Percentiles rank a stretch among this genome's conserved stretches.
Conservation (phyloP, 1,139 yeast genomes). For the Kluyveromyces sp. region DNA sequence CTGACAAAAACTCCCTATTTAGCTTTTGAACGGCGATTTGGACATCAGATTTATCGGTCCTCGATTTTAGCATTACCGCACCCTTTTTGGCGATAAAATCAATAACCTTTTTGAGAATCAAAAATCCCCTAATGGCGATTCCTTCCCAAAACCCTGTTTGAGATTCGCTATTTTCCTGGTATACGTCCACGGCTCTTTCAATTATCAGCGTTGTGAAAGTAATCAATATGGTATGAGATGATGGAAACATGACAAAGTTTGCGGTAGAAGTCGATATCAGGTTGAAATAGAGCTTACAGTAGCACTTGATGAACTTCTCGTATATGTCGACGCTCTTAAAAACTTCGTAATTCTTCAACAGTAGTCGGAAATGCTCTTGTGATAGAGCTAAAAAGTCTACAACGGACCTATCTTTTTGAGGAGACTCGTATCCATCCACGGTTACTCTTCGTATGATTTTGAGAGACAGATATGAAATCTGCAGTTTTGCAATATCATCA, state of each 20-base stretch:
- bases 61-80: slow-evolving; percentile 54
- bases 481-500: slow-evolving; percentile 36
- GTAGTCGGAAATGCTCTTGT: slow-evolving; percentile 52
- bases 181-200: slow-evolving; percentile 54
- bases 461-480: slow-evolving; percentile 68
- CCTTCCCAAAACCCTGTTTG: slow-evolving; percentile 68
- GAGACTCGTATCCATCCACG: slow-evolving; percentile 69
- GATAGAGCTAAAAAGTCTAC: slow-evolving; percentile 53
- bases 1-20: slow-evolving; percentile 50
- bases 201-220: slow-evolving; percentile 54
- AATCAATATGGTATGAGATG: slow-evolving; percentile 52
- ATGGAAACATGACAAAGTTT: slow-evolving; percentile 62
- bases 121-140: slow-evolving; percentile 62
- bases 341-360: slow-evolving; percentile 49
- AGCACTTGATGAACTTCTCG: slow-evolving; percentile 66
- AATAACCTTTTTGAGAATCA: slow-evolving; percentile 58
- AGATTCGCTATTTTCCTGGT: slow-evolving; percentile 41
- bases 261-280: slow-evolving; percentile 43
- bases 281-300: slow-evolving; percentile 68
- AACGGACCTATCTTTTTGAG: slow-evolving; percentile 50
- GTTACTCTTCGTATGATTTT: slow-evolving; percentile 69
- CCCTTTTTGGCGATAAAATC: slow-evolving; percentile 60
- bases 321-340: slow-evolving; percentile 46
- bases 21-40: slow-evolving; percentile 49
- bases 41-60: slow-evolving; percentile 55